Evolutionary conservation across 2,329 filamentous ascomycete genomes (phyloP), one percentile per base, ranked within the genome.

Genomic region (Podosphaera fusca): DNA sequence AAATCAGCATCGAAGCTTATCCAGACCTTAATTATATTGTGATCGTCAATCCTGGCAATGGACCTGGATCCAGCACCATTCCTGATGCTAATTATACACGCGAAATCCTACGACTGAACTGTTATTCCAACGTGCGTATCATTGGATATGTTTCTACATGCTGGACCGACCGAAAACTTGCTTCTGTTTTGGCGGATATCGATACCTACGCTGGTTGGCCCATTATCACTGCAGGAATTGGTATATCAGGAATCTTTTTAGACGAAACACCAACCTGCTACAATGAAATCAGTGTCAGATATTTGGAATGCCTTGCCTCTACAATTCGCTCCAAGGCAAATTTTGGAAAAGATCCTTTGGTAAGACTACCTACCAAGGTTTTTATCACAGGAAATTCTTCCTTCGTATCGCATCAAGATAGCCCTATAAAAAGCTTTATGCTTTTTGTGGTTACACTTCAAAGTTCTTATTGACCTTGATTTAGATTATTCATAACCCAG

Each of bases 181-280:
- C 61, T 2, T 55, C 63, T 71, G 61, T 60, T 9, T 35, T 61
- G 31, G 42, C 67, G 59, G 72, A 75, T 61, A 69, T 75, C 47
- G 66, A 68, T 55, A 70, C 67, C 3, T 74, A 73, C 58, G 70
- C 70, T 8, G 67, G 66, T 50, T 75, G 73, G 72, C 64, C 69
- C 9, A 64, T 66, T 34, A 65, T 65, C 21, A 67, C 69, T 59
- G 61, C 66, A 10, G 67, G 67, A 38, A 62, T 75, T 35, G 66
- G 69, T 9, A 67, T 74, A 63, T 65, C 66, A 57, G 72, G 72
- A 31, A 73, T 74, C 58, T 74, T 74, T 61, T 70, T 74, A 56
- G 72, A 74, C 58, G 71, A 75, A 63, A 71, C 69, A 49, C 70
- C 71, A 8, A 65, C 69, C 54, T 56, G 66, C 59, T 72, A 69